Evolutionary conservation across 306 rosid genomes (phyloP).

Genomic region (Pyrus betulifolia): DNA sequence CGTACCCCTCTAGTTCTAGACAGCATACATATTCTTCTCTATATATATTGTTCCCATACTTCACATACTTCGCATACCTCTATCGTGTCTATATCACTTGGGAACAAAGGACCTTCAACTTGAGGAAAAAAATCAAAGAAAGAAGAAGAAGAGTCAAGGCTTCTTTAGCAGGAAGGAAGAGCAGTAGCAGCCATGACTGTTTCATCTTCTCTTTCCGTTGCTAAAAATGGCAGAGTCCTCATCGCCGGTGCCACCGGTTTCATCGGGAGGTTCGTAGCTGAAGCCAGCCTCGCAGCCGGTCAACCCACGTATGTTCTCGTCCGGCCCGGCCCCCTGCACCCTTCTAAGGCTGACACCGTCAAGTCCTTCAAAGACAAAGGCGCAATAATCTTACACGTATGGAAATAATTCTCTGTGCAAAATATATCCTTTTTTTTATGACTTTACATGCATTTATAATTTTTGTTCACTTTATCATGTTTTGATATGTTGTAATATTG

Average conservation of each 20-base stretch:
- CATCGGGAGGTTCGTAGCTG: constrained; percentile 52
- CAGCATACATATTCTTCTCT: neutral
- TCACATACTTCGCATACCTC: neutral
- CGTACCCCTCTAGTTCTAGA: neutral
- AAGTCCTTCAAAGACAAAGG: constrained; percentile 49
- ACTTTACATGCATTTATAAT: neutral
- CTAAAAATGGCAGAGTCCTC: constrained; percentile 29
- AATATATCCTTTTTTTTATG: neutral
- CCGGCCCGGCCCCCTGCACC: constrained; percentile 22
- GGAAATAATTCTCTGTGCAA: neutral
- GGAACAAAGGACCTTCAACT: neutral
- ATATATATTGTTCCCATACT: neutral
- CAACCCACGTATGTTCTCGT: constrained; percentile 37
- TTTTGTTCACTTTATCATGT: neutral
- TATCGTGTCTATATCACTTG: neutral
- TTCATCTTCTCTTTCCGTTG: constrained; percentile 8
- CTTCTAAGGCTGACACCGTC: constrained; percentile 25
- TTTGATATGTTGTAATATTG: neutral
- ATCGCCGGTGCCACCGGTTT: constrained; percentile 56
- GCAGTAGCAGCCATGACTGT: constrained; percentile 31
- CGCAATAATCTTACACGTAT: constrained; percentile 41
- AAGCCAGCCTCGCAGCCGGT: constrained; percentile 41
- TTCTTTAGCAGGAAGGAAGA: neutral
- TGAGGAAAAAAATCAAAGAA: neutral
- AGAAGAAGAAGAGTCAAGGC: neutral